Percentiles rank a stretch among this genome's conserved stretches.
phyloP scores from a whole-genome alignment of 441 rosid species.

The Jatropha podagrica region DNA sequence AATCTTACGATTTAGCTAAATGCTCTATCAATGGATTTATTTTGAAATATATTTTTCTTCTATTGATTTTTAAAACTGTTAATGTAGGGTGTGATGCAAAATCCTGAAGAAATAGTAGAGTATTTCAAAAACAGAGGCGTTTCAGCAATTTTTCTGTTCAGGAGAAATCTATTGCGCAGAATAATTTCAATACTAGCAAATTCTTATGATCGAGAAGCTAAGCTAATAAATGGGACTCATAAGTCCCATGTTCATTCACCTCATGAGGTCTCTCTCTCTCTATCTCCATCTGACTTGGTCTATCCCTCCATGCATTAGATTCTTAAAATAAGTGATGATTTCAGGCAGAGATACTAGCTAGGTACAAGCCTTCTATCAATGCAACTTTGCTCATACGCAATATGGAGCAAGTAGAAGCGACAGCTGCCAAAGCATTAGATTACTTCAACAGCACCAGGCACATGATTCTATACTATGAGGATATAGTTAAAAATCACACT shows the following conservation, averaged over 20 bases:
- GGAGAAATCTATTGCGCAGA: constrained; percentile 87
- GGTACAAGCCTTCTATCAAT: constrained; percentile 74
- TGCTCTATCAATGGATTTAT: too few species aligned
- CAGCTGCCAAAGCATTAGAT: constrained; percentile 66
- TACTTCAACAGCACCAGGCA: constrained; percentile 83
- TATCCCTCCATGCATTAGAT: neutral
- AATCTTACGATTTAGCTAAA: too few species aligned
- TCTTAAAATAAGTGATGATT: constrained; percentile 29
- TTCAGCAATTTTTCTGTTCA: constrained; percentile 77
- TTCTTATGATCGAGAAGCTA: constrained; percentile 70
- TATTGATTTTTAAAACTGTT: constrained; percentile 2
- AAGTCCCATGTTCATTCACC: constrained; percentile 94
- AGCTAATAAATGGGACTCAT: constrained; percentile 82
- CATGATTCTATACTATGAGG: constrained; percentile 81
- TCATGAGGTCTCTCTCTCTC: constrained; percentile 52
- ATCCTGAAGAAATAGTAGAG: constrained; percentile 73
- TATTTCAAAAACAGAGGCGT: constrained; percentile 83
- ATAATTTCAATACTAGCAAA: constrained; percentile 90
- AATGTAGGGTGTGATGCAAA: constrained; percentile 79
- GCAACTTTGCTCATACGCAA: constrained; percentile 52
- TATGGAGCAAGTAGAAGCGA: constrained; percentile 66
- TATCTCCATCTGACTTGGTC: neutral
- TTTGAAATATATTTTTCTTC: neutral
- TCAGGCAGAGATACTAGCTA: constrained; percentile 93
- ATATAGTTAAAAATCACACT: constrained; percentile 71